Percentiles rank a stretch among this genome's conserved stretches.
Conservation (phyloP, 2,329 filamentous ascomycete genomes). For the Bipolaris victoriae region DNA sequence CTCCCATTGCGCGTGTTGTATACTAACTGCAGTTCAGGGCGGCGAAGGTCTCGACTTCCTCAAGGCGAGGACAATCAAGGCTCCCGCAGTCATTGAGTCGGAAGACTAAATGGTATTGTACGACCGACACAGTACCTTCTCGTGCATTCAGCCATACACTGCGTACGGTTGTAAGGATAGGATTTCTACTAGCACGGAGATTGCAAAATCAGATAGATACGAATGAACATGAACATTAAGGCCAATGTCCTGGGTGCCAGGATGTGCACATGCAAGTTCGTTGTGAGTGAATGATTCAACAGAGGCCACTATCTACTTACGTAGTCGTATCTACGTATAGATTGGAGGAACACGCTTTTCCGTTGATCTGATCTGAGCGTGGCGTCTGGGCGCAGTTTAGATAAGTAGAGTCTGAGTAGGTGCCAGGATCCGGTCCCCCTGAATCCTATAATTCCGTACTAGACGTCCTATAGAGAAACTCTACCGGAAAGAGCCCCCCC, state of each 20-base stretch:
- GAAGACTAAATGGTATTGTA: constrained; percentile 50
- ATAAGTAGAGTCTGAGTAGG: too few species aligned
- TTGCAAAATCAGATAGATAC: constrained; percentile 14
- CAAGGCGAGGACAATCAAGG: constrained; percentile 64
- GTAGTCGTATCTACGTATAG: too few species aligned
- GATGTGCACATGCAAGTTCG: background rate
- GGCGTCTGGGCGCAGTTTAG: too few species aligned
- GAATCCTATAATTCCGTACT: too few species aligned
- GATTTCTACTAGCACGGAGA: background rate
- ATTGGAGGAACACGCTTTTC: too few species aligned
- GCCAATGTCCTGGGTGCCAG: background rate
- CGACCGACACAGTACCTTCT: background rate
- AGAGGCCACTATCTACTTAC: too few species aligned
- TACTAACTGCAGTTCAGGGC: constrained; percentile 50
- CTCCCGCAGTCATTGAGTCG: constrained; percentile 68
- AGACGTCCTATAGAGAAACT: too few species aligned
- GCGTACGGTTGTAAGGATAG: background rate
- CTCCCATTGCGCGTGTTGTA: background rate
- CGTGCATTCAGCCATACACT: background rate
- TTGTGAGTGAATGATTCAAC: too few species aligned
- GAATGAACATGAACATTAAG: constrained; percentile 13
- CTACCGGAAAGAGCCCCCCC: too few species aligned
- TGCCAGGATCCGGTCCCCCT: too few species aligned
- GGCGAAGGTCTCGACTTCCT: constrained; percentile 69
- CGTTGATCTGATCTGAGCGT: too few species aligned